Evolutionary conservation across 2,329 filamentous ascomycete genomes (phyloP), one percentile per base, ranked within the genome.

Genomic region (Phaeosphaeriaceae sp.): DNA sequence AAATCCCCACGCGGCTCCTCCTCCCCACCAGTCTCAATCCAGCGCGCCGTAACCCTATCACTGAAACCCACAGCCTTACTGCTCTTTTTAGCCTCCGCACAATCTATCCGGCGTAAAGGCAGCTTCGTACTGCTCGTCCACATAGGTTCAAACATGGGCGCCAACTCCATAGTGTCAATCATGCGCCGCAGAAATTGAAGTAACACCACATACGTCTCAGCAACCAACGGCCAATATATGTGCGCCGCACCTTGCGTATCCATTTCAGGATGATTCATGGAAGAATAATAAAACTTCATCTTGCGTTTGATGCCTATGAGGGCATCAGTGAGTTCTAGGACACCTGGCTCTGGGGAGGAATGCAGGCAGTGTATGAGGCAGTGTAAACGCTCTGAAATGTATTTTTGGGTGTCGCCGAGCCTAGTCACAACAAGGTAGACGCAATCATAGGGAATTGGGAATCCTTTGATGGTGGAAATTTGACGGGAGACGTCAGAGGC

Each of bases 211-310:
- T 43, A 49, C 4, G 40, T 26, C 0, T 43, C 40, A 0, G 9
- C 18, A 0, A 49, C 30, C 13, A 34, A 6, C 2, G 46, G 46
- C 46, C 46, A 49, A 28, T 49, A 49, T 15, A 13, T n/a, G n/a
- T n/a, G n/a, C n/a, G n/a, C n/a, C n/a, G n/a, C n/a, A n/a, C n/a
- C n/a, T n/a, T n/a, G n/a, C n/a, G n/a, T n/a, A n/a, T n/a, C 34
- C 20, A 42, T 29, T 7, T 4, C 4, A n/a, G 20, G 32, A 11
- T 3, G 26, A 7, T 32, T 23, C 16, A 23, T 37, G 20, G n/a
- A n/a, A n/a, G n/a, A 28, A 16, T 49, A 44, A 9, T 40, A 49
- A 21, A 6, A 6, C 6, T 28, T 33, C 8, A 44, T 12, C 15
- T 44, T 49, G 6, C 32, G 12, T 3, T 17, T 6, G 15, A 49